Evolutionary conservation across 345 rosid species (phyloP), one percentile per base, ranked within the genome.

Genomic region (Erodium maritimum): DNA sequence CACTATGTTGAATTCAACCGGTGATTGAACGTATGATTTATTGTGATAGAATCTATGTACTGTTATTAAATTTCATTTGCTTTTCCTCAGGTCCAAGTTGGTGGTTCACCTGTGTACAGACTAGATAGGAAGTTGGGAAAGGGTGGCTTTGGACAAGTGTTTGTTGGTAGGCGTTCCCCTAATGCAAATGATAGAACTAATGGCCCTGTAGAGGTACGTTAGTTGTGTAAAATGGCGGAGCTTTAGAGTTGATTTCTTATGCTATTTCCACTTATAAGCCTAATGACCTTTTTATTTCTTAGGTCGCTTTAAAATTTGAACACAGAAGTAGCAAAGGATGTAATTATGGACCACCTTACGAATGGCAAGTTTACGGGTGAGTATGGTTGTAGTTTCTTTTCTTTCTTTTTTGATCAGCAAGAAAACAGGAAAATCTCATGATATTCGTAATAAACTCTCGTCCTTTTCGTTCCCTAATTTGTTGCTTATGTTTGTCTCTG

Each of bases 141-240:
- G 73, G 99, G 99, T 66, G 99, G 99, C 21, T 93, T 93, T 76
- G 96, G 99, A 17, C 99, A 93, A 77, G 99, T 91, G 66, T 91
- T 80, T 83, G 89, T 91, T 54, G 99, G 99, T 34, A 78, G 89
- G 64, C 79, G 93, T 62, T 77, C 74, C 34, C 76, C 77, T 25
- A 25, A 25, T 67, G 77, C 75, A 57, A 80, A 65, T 55, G 85
- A 79, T 57, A 75, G 84, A 76, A 75, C 62, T 53, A 18, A 50
- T 48, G 95, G 90, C 56, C 73, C 90, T 1, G 17, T 0, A 21
- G 65, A 67, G 70, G 70, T 52, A 52, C 52, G n/a, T 13, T 33
- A 21, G 42, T 55, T 59, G 52, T 65, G 13, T 1, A 0, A 51
- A 1, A 21, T 12, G 7, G 14, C 23, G 34, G 33, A 21, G 21